phyloP scores from a whole-genome alignment of 441 rosid species.

The Hypseocharis bilobata region DNA sequence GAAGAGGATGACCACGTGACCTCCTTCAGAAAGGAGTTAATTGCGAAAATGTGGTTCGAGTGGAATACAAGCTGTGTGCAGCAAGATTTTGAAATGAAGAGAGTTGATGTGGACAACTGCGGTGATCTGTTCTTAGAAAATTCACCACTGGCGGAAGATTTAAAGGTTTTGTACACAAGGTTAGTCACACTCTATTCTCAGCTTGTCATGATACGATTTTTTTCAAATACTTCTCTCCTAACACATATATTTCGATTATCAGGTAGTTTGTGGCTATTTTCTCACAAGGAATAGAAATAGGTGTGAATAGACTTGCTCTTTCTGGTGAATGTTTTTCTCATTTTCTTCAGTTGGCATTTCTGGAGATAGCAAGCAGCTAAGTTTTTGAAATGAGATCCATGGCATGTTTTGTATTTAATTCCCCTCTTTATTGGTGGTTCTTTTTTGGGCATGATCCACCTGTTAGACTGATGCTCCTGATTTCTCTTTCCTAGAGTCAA shows the following conservation, averaged over 20 bases:
- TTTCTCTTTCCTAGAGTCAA: too few species aligned
- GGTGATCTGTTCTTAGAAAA: conserved; percentile 53
- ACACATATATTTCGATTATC: background rate
- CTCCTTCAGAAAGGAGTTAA: conserved; percentile 61
- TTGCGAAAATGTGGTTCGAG: conserved; percentile 84
- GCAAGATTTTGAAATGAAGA: conserved; percentile 39
- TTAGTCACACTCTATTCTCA: conserved; percentile 16
- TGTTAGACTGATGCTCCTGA: background rate
- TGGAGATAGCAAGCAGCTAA: too few species aligned
- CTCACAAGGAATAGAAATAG: too few species aligned
- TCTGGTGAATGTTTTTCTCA: too few species aligned
- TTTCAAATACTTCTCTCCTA: background rate
- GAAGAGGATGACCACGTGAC: conserved; percentile 58
- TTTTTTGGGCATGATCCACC: too few species aligned
- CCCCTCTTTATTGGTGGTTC: too few species aligned
- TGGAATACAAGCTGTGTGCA: conserved; percentile 59
- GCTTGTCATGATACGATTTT: background rate
- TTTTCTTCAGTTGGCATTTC: too few species aligned
- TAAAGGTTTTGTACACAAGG: conserved; percentile 52
- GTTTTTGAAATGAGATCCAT: too few species aligned
- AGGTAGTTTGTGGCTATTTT: background rate
- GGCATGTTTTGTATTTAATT: too few species aligned
- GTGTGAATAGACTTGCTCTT: too few species aligned
- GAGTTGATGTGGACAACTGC: conserved; percentile 38
- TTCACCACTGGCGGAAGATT: conserved; percentile 34